A percentile compares a stretch with the other conserved stretches of the same genome.
phyloP scores from a whole-genome alignment of 2,329 filamentous ascomycete genomes.

The Cercospora zeina region DNA sequence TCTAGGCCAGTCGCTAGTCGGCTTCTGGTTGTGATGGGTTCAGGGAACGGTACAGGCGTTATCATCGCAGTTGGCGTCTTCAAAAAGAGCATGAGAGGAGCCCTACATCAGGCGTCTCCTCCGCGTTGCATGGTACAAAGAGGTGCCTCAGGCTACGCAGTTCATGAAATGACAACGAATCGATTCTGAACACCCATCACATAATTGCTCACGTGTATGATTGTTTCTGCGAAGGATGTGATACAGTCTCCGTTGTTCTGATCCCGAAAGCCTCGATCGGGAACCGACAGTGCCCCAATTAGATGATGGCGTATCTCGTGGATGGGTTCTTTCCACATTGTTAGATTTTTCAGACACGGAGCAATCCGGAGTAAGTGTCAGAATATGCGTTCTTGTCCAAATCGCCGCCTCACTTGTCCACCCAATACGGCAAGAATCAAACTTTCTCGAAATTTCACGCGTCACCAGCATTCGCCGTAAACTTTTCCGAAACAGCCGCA shows the following conservation, averaged over 20 bases:
- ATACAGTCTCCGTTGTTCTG: not conserved
- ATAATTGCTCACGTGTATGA: not conserved
- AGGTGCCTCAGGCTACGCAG: conserved; percentile 24
- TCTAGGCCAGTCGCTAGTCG: conserved; percentile 61
- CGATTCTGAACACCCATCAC: conserved; percentile 17
- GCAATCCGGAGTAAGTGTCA: not conserved
- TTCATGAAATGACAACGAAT: conserved; percentile 26
- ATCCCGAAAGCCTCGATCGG: not conserved
- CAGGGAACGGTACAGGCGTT: conserved; percentile 25
- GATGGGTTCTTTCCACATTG: not conserved
- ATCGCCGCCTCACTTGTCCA: not conserved
- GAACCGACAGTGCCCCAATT: not conserved
- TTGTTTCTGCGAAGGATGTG: not conserved
- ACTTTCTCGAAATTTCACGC: conserved; percentile 4
- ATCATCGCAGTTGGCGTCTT: conserved; percentile 18
- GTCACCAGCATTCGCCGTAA: conserved; percentile 2
- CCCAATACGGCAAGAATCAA: conserved; percentile 9
- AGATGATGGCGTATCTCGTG: not conserved
- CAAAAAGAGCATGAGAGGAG: conserved; percentile 22
- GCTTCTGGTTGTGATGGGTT: conserved; percentile 19
- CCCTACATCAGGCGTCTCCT: conserved; percentile 15
- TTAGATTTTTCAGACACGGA: not conserved
- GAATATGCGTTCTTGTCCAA: not conserved
- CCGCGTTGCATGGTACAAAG: conserved; percentile 17
- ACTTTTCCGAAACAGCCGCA: not conserved